phyloP scores from a whole-genome alignment of 495 filamentous ascomycete genomes.

The Annulohypoxylon moriforme region DNA sequence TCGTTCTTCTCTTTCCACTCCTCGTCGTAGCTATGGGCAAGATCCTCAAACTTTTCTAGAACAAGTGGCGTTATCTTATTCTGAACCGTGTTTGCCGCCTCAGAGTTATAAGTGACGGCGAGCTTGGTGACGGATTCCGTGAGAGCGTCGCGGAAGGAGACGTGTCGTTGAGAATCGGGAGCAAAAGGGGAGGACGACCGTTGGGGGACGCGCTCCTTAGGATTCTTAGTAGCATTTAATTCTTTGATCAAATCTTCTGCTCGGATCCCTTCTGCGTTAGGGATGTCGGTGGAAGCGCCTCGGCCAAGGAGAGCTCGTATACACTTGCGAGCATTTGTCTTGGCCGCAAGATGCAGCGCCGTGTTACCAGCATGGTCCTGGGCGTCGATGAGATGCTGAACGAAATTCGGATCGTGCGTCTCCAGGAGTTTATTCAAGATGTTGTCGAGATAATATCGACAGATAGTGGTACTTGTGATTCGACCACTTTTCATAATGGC shows the following conservation, averaged over 20 bases:
- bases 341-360: conserved; percentile 86
- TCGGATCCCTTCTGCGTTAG: conserved; percentile 80
- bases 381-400: conserved; percentile 74
- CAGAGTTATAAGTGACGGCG: conserved; percentile 58
- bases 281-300: conserved; percentile 79
- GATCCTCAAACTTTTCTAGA: conserved; percentile 65
- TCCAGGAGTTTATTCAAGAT: conserved; percentile 86
- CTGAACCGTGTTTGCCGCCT: conserved; percentile 70
- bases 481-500: conserved; percentile 82
- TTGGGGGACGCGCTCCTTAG: conserved; percentile 58
- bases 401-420: conserved; percentile 70
- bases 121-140: conserved; percentile 49
- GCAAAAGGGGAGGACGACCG: conserved; percentile 72
- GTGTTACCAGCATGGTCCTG: conserved; percentile 90
- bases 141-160: conserved; percentile 55
- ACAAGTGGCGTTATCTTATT: conserved; percentile 67
- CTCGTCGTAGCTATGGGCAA: conserved; percentile 68
- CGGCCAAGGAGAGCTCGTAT: conserved; percentile 76
- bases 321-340: conserved; percentile 78
- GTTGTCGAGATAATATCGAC: conserved; percentile 90
- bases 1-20: conserved; percentile 70
- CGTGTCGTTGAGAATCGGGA: conserved; percentile 61
- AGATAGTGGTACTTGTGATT: conserved; percentile 78
- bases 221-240: conserved; percentile 63
- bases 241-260: conserved; percentile 78